Base-by-base conservation (phyloP, 768 basidiomycete species). In the Candolleomyces aberdarensis region DNA sequence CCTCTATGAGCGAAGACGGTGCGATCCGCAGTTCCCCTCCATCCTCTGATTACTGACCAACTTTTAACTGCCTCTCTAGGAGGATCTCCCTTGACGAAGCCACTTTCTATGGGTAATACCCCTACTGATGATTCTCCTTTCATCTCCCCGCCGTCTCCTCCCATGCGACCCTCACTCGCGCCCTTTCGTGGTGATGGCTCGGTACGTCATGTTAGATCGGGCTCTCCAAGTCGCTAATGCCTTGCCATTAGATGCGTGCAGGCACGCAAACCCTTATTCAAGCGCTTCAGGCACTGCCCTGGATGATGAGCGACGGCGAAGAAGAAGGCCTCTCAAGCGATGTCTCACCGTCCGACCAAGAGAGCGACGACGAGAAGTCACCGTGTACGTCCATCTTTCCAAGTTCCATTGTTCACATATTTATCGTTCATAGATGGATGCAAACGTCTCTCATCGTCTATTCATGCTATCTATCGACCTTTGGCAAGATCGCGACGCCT, bases 231-330 rank as follows among this genome's bases (percentile, higher is more conserved):
- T 57, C 58, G 58, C 53, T 51, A 17, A 50, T 22, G 22, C 43
- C 53, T 60, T 66, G 60, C 56, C 60, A 64, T 41, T 69, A 94
- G 92, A 89, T 94, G 86, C 87, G 91, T 44, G 85, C 87, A 26
- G 92, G 92, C 15, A 94, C 92, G 3, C 93, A 94, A 70, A 91
- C 92, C 3, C 83, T 94, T 54, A 94, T 94, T 43, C 92, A 94
- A 74, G 92, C 91, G 3, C 78, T 94, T 14, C 92, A 94, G 67
- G 92, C 91, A 1, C 78, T 94, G 46, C 93, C 92, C 19, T 91
- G 87, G 88, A 80, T 82, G 39, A 85, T 86, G 61, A 79, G 82
- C 9, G 89, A 92, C 63, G 85, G 85, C 59, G 87, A 88, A 36
- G 88, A 89, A 44, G 90, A 87, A 52, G 72, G 79, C 31, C 67